These are phyloP conservation scores for Dysphania ambrosioides DNA, from an alignment of 148 eudicot genomes.

Conservation along the genomic window DNA sequence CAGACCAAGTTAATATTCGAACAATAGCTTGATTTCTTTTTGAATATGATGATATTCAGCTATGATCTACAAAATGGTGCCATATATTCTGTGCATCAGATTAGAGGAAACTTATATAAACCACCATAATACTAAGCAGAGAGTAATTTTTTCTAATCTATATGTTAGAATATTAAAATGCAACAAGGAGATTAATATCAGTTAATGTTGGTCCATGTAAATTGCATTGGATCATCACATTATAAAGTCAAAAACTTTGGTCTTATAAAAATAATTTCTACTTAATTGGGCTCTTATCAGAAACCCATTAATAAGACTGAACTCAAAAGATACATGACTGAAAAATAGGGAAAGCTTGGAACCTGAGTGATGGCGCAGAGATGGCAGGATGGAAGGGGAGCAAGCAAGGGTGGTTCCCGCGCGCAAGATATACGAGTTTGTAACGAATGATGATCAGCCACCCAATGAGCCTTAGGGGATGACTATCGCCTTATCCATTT, in stretches of 20 bases:
- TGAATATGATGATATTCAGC: not conserved
- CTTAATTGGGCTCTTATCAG: no score
- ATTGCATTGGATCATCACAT: not conserved
- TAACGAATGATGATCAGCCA: constrained; percentile 3
- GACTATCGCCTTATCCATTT: constrained; percentile 11
- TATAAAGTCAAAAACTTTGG: not conserved
- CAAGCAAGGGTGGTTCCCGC: not conserved
- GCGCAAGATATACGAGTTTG: constrained; percentile 8
- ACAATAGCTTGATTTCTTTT: not conserved
- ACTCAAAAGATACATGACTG: not conserved
- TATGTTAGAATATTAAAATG: not conserved
- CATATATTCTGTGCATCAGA: not conserved
- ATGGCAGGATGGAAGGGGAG: not conserved
- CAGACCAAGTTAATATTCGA: not conserved
- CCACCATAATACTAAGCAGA: no score
- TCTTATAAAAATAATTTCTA: not conserved
- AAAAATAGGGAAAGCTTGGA: not conserved
- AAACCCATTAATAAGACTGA: not conserved
- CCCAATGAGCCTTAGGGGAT: not conserved
- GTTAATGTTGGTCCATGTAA: not conserved
- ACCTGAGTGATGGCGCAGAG: not conserved
- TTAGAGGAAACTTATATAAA: not conserved
- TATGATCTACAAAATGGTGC: not conserved
- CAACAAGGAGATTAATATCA: not conserved
- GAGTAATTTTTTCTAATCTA: no score